phyloP scores from a whole-genome alignment of 352 stramenopile genomes.

The Pythium rishiriense region DNA sequence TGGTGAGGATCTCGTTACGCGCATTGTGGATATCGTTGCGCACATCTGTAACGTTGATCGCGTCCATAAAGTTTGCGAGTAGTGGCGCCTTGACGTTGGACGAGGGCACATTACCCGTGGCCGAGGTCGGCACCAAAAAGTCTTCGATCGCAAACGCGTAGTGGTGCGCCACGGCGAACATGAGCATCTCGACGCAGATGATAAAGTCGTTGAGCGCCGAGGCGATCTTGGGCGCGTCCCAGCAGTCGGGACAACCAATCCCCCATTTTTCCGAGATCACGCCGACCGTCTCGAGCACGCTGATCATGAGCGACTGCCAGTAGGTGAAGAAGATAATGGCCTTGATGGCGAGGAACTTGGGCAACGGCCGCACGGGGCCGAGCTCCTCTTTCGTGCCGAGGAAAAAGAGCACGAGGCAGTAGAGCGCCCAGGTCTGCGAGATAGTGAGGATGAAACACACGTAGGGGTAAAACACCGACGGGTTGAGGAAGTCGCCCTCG shows the following conservation, averaged over 20 bases:
- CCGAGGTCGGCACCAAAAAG: conserved; percentile 55
- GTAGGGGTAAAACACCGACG: conserved; percentile 84
- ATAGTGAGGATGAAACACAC: conserved; percentile 89
- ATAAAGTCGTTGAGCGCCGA: conserved; percentile 93
- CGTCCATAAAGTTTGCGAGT: conserved; percentile 88
- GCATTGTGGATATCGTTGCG: conserved; percentile 85
- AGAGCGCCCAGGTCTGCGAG: conserved; percentile 92
- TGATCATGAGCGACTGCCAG: conserved; percentile 93
- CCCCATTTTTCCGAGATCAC: conserved; percentile 85
- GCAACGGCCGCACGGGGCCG: conserved; percentile 84
- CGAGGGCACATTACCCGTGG: conserved; percentile 39
- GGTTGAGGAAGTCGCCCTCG: conserved; percentile 87
- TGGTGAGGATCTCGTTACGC: conserved; percentile 85
- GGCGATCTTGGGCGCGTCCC: conserved; percentile 82
- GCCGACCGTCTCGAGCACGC: conserved; percentile 82
- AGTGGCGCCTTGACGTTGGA: conserved; percentile 86
- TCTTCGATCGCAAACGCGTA: conserved; percentile 93
- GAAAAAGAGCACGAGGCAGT: conserved; percentile 94
- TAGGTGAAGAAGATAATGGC: conserved; percentile 95
- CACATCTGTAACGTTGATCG: conserved; percentile 89
- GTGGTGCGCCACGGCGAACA: conserved; percentile 91
- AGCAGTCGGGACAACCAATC: conserved; percentile 84
- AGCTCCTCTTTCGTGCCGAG: conserved; percentile 90
- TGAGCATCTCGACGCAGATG: conserved; percentile 95
- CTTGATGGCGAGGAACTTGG: conserved; percentile 95